Conservation (phyloP, 176 grass and related monocot species). For the bread wheat (Triticum aestivum) region DNA sequence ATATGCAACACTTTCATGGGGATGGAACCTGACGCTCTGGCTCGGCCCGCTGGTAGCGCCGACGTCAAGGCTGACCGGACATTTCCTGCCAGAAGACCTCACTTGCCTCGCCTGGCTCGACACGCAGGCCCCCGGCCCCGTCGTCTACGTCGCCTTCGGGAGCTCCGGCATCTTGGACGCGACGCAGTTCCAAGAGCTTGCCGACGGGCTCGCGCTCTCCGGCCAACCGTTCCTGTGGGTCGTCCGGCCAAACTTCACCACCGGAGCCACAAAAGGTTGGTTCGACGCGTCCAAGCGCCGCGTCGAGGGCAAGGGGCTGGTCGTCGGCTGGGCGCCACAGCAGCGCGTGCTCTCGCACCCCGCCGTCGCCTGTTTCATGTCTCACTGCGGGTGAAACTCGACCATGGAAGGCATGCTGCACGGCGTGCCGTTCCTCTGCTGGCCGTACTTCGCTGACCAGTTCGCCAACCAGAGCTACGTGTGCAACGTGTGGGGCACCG, state of each 20-base stretch:
- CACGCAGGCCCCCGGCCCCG: slow-evolving; percentile 26
- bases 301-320: neutral
- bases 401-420: slow-evolving; percentile 48
- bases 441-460: slow-evolving; percentile 32
- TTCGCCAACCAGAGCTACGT: slow-evolving; percentile 58
- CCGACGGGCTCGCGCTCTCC: slow-evolving; percentile 40
- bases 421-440: slow-evolving; percentile 45
- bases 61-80: neutral
- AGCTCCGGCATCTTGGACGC: slow-evolving; percentile 44
- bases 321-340: slow-evolving; percentile 49
- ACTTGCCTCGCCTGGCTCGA: slow-evolving; percentile 60
- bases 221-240: slow-evolving; percentile 62
- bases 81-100: slow-evolving; percentile 31
- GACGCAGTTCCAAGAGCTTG: slow-evolving; percentile 51
- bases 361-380: slow-evolving; percentile 44
- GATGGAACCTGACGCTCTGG: slow-evolving; percentile 36
- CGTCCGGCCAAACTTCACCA: slow-evolving; percentile 42
- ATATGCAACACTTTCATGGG: slow-evolving; percentile 66
- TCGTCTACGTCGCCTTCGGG: slow-evolving; percentile 71
- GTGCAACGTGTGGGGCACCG: slow-evolving; percentile 49
- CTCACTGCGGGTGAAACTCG: slow-evolving; percentile 60
- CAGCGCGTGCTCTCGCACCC: slow-evolving; percentile 55
- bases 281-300: slow-evolving; percentile 25
- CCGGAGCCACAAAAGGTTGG: slow-evolving; percentile 10
- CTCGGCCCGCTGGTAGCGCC: slow-evolving; percentile 40